These are phyloP conservation scores for Termitomyces sp. DNA, from an alignment of 768 basidiomycete genomes.

Conservation along the genomic window DNA sequence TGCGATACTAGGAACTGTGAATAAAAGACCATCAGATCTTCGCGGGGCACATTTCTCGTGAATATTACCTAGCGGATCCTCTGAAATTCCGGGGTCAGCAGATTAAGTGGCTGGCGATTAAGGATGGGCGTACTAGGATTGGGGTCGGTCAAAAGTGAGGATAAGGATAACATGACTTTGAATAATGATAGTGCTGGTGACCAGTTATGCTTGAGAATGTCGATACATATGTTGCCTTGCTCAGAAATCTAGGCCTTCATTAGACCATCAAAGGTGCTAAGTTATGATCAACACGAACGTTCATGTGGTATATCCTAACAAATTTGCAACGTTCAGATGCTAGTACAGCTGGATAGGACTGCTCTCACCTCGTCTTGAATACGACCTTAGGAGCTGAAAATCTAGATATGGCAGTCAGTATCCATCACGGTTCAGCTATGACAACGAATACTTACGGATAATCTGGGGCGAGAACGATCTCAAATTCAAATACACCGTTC, in stretches of 20 bases:
- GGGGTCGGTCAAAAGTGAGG: constrained; percentile 88
- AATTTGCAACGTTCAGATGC: background rate
- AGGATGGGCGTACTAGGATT: constrained; percentile 69
- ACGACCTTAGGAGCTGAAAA: constrained; percentile 77
- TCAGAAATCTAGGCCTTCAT: constrained; percentile 51
- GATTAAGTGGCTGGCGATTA: background rate
- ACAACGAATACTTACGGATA: constrained; percentile 62
- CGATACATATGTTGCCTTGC: constrained; percentile 75
- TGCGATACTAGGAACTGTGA: constrained; percentile 64
- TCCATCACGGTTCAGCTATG: background rate
- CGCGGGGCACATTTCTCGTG: background rate
- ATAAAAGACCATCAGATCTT: background rate
- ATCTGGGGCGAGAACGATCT: constrained; percentile 61
- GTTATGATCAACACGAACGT: constrained; percentile 33
- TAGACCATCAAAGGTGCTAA: background rate
- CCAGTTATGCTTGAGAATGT: constrained; percentile 93
- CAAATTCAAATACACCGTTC: constrained; percentile 67
- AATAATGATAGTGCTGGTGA: constrained; percentile 90
- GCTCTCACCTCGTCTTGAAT: constrained; percentile 63
- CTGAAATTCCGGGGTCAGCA: constrained; percentile 28
- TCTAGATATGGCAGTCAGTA: constrained; percentile 27
- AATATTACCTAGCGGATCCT: constrained; percentile 62
- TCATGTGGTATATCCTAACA: constrained; percentile 83
- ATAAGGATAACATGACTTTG: constrained; percentile 92
- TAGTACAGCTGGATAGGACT: background rate